A percentile compares a stretch with the other conserved stretches of the same genome.
phyloP scores from a whole-genome alignment of 106 monocot species.

The Dendrobium catenatum region DNA sequence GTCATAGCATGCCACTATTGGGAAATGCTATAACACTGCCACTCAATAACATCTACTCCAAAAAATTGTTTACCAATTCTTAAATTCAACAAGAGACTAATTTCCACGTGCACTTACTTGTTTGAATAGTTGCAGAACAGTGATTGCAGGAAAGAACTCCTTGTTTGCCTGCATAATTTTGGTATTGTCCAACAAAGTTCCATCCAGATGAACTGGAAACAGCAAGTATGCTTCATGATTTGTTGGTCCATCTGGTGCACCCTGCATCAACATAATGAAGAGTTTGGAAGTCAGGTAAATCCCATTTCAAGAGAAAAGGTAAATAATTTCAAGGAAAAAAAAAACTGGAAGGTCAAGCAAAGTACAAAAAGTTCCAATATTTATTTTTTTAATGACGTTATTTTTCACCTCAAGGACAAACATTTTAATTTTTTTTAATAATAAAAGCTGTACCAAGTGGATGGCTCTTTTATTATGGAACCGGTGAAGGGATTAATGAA shows the following conservation, averaged over 20 bases:
- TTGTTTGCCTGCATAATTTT: constrained; percentile 53
- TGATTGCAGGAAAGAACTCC: constrained; percentile 48
- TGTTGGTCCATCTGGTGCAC: constrained; percentile 37
- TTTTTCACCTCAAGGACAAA: not conserved
- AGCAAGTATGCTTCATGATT: constrained; percentile 74
- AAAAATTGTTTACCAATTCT: not conserved
- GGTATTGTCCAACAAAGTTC: constrained; percentile 54
- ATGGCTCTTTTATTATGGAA: not conserved
- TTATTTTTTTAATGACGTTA: not conserved
- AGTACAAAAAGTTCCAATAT: not conserved
- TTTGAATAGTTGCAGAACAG: constrained; percentile 56
- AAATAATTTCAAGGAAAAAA: not conserved
- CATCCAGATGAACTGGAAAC: constrained; percentile 70
- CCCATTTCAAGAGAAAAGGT: not conserved
- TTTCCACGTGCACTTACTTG: constrained; percentile 32
- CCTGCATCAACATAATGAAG: constrained; percentile 9
- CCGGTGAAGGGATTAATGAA: not conserved
- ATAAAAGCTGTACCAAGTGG: not conserved
- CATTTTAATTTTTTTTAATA: not conserved
- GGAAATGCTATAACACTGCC: too few relatives aligned
- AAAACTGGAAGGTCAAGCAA: not conserved
- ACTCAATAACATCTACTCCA: not conserved
- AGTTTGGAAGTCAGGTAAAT: not conserved
- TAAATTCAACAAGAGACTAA: not conserved
- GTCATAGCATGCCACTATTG: too few relatives aligned